These are phyloP conservation scores for Sporothrix phasma DNA, from an alignment of 2,329 filamentous ascomycete species.

Conservation along the genomic window DNA sequence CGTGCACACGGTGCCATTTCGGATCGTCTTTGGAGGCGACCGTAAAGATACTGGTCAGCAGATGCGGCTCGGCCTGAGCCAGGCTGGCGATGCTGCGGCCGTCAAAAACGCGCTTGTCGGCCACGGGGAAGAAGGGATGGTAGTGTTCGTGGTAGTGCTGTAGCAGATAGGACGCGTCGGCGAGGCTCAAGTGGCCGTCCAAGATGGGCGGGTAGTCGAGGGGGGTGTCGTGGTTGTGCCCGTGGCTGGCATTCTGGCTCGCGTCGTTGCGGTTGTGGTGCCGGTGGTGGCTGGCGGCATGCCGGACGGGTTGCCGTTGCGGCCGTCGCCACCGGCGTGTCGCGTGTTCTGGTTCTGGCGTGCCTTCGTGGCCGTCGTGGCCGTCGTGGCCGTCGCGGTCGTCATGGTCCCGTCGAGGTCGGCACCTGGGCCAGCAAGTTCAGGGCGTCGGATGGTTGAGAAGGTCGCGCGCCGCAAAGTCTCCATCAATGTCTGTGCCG, in stretches of 20 bases:
- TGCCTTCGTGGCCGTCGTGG: neutral
- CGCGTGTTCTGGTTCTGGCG: neutral
- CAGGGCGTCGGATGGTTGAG: conserved; percentile 33
- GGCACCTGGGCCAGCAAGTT: conserved; percentile 32
- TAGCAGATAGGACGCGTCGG: conserved; percentile 23
- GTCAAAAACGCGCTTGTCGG: conserved; percentile 50
- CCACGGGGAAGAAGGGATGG: conserved; percentile 61
- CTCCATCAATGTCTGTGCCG: conserved; percentile 27
- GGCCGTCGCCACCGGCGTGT: neutral
- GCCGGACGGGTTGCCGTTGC: neutral
- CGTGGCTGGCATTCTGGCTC: neutral
- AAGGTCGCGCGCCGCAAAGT: conserved; percentile 32
- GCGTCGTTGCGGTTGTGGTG: neutral
- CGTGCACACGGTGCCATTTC: conserved; percentile 52
- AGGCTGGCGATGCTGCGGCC: conserved; percentile 39
- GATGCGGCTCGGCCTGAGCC: conserved; percentile 51
- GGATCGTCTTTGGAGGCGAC: conserved; percentile 63
- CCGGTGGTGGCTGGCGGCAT: neutral
- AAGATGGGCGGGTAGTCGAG: conserved; percentile 27
- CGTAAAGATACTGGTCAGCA: conserved; percentile 60
- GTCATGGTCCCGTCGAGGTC: conserved; percentile 25
- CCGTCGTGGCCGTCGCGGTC: no score
- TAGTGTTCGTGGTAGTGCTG: conserved; percentile 50
- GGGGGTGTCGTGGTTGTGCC: neutral
- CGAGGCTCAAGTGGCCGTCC: conserved; percentile 24